These are phyloP conservation scores for Trypanosoma melophagium DNA, from an alignment of 208 protist species.

Conservation along the genomic window DNA sequence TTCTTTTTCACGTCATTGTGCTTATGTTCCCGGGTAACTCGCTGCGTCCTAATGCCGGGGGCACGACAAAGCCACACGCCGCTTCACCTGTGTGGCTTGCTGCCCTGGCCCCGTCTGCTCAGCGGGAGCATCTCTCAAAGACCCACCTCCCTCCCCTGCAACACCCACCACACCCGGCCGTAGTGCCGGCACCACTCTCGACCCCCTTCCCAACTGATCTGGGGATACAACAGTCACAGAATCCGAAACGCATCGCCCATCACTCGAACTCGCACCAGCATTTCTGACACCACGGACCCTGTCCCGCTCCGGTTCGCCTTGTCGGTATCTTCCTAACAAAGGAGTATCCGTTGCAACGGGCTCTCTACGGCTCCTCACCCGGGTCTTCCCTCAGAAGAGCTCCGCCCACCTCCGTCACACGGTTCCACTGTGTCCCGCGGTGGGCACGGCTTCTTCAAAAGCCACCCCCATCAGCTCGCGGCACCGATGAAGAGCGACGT, in stretches of 20 bases:
- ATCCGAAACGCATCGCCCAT: background rate
- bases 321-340: slow-evolving; percentile 3
- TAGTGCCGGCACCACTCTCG: background rate
- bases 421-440: background rate
- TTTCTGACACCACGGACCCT: background rate
- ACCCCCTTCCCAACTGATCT: background rate
- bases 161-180: background rate
- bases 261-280: background rate
- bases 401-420: background rate
- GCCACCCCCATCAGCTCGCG: background rate
- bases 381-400: background rate
- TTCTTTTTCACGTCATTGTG: background rate
- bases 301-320: background rate
- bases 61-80: slow-evolving; percentile 2
- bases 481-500: slow-evolving; percentile 18
- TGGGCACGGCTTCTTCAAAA: slow-evolving; percentile 2
- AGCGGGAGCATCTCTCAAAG: background rate
- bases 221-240: background rate
- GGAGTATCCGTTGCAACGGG: background rate
- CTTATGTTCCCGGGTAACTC: background rate
- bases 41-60: background rate
- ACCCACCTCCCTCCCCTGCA: background rate
- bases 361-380: background rate
- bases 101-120: background rate
- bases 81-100: background rate